Conservation (phyloP, 2,329 filamentous ascomycete species). For the Mollisia scopiformis region DNA sequence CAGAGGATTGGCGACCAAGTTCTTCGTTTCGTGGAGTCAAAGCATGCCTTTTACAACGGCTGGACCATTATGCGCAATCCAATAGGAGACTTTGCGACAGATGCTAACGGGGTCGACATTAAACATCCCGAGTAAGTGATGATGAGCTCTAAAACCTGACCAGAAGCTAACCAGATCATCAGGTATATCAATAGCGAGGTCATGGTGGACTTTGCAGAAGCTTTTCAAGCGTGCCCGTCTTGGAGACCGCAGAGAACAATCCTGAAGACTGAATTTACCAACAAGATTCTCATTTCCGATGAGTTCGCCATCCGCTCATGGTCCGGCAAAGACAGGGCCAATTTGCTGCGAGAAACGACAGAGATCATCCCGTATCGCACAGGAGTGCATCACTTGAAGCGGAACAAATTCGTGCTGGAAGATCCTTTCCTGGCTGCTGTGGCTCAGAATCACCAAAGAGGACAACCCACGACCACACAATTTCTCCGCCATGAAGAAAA, state of each 20-base stretch:
- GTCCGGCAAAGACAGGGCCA: neutral
- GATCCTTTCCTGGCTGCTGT: neutral
- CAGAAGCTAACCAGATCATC: too few relatives aligned
- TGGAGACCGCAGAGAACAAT: neutral
- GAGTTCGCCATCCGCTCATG: neutral
- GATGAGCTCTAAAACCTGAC: too few relatives aligned
- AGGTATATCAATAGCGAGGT: constrained; percentile 5
- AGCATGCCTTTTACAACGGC: constrained; percentile 2
- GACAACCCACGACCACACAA: neutral
- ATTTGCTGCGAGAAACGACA: neutral
- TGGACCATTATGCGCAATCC: constrained; percentile 2
- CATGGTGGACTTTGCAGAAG: constrained; percentile 4
- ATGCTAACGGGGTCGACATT: neutral
- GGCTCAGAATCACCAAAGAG: neutral
- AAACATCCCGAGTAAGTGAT: constrained; percentile 5
- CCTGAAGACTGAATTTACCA: neutral
- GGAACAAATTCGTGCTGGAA: neutral
- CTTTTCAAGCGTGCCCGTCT: constrained; percentile 4
- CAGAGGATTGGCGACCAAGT: neutral
- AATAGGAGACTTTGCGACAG: neutral
- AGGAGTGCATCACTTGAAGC: neutral
- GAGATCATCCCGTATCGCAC: neutral
- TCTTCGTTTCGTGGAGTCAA: neutral
- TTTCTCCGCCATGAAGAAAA: neutral
- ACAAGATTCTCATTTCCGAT: neutral